These are phyloP conservation scores for Mortierella polycephala DNA, from an alignment of 371 early-diverging fungal genomes.

Conservation along the genomic window DNA sequence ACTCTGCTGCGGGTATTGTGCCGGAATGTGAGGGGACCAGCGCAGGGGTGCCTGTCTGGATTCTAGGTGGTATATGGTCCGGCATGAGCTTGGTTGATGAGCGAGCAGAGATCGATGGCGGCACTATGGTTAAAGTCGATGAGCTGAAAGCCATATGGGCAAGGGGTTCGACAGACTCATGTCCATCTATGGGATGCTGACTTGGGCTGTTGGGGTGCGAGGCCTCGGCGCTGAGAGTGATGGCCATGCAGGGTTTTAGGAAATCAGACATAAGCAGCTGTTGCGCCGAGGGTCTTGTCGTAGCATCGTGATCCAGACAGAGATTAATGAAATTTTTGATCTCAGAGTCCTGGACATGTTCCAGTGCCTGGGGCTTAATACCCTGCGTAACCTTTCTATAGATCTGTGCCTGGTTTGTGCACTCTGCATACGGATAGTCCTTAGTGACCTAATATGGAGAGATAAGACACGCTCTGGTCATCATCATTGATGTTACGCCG, in stretches of 20 bases:
- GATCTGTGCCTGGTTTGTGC: slow-evolving; percentile 86
- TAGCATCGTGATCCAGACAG: slow-evolving; percentile 61
- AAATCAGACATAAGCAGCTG: slow-evolving; percentile 15
- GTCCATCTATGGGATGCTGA: not conserved
- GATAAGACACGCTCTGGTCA: slow-evolving; percentile 1
- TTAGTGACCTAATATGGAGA: slow-evolving; percentile 59
- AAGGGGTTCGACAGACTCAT: not conserved
- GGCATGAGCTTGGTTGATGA: not conserved
- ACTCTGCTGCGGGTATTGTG: slow-evolving; percentile 6
- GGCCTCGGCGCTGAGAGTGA: not conserved
- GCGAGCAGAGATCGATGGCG: not conserved
- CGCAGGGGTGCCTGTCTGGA: not conserved
- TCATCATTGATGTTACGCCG: not conserved
- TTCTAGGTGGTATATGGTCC: slow-evolving; percentile 20
- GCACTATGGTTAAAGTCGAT: not conserved
- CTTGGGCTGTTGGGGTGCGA: not conserved
- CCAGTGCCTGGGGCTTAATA: slow-evolving; percentile 77
- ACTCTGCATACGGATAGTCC: slow-evolving; percentile 88
- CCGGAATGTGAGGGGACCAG: not conserved
- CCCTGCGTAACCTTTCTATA: slow-evolving; percentile 83
- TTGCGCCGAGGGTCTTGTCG: slow-evolving; percentile 13
- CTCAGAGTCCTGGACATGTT: slow-evolving; percentile 73
- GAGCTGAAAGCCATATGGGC: not conserved
- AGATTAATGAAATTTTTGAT: slow-evolving; percentile 74
- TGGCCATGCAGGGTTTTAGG: slow-evolving; percentile 2